Percentiles rank a stretch among this genome's conserved stretches.
Evolutionary conservation across 257 asterid species (phyloP).

Genomic region (Ballota nigra): DNA sequence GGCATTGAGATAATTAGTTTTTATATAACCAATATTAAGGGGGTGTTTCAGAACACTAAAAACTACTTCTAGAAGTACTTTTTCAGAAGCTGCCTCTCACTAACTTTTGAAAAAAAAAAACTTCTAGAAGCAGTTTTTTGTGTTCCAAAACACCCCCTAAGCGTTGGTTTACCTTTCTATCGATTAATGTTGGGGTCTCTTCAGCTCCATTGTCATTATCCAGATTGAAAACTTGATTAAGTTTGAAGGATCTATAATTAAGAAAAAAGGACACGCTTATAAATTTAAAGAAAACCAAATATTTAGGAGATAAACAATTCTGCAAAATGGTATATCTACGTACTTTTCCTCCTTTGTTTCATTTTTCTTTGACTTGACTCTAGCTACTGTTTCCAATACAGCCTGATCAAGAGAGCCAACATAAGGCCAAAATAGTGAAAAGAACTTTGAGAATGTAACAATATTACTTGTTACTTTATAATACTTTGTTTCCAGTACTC

Average conservation of each 20-base stretch:
- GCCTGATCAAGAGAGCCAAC: constrained; percentile 56
- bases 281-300: constrained; percentile 18
- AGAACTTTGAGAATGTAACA: neutral
- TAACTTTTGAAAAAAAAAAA: too few relatives aligned
- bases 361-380: constrained; percentile 95
- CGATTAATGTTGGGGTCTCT: constrained; percentile 94
- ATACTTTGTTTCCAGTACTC: neutral
- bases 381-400: constrained; percentile 95
- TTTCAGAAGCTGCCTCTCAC: too few relatives aligned
- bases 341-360: constrained; percentile 96
- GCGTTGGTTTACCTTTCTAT: constrained; percentile 71
- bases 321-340: neutral
- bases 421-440: constrained; percentile 25
- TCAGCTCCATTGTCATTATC: constrained; percentile 98
- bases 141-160: neutral
- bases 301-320: constrained; percentile 1
- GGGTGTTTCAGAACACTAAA: too few relatives aligned
- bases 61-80: too few relatives aligned
- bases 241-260: constrained; percentile 66
- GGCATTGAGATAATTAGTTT: neutral
- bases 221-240: constrained; percentile 85
- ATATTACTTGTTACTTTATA: constrained; percentile 7
- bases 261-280: constrained; percentile 14
- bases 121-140: too few relatives aligned
- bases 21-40: neutral